Evolutionary conservation across 2,329 filamentous ascomycete genomes (phyloP).

Genomic region (Karstenula rhodostoma): DNA sequence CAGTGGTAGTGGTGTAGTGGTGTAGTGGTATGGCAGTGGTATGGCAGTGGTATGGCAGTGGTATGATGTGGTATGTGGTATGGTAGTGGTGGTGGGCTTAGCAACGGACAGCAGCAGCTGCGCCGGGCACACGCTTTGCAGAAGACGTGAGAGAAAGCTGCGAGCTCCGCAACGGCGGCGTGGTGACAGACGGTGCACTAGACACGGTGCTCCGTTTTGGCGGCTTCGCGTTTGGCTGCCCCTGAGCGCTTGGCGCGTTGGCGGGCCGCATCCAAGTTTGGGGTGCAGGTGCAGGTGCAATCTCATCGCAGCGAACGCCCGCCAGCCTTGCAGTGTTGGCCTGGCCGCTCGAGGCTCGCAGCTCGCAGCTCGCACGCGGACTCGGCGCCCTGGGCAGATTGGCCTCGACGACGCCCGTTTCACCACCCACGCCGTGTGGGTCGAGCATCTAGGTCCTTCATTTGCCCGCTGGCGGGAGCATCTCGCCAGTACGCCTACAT

Average conservation of each 20-base stretch:
- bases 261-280: not conserved
- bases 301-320: constrained; percentile 13
- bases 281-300: too few species aligned
- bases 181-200: not conserved
- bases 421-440: constrained; percentile 15
- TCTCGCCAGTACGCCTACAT: not conserved
- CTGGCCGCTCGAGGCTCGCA: not conserved
- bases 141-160: constrained; percentile 6
- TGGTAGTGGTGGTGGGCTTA: too few species aligned
- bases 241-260: constrained; percentile 11
- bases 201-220: not conserved
- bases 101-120: constrained; percentile 11
- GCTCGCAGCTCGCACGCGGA: not conserved
- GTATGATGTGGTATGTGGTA: too few species aligned
- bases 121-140: constrained; percentile 14
- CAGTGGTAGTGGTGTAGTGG: too few species aligned
- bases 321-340: not conserved
- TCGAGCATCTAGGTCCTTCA: constrained; percentile 10
- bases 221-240: constrained; percentile 3
- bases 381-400: constrained; percentile 7
- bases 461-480: not conserved
- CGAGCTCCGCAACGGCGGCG: not conserved
- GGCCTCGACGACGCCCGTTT: constrained; percentile 8
- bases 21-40: too few species aligned
- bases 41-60: too few species aligned